phyloP scores from a whole-genome alignment of 1,284 basidiomycete species.

The Naganishia cerealis region DNA sequence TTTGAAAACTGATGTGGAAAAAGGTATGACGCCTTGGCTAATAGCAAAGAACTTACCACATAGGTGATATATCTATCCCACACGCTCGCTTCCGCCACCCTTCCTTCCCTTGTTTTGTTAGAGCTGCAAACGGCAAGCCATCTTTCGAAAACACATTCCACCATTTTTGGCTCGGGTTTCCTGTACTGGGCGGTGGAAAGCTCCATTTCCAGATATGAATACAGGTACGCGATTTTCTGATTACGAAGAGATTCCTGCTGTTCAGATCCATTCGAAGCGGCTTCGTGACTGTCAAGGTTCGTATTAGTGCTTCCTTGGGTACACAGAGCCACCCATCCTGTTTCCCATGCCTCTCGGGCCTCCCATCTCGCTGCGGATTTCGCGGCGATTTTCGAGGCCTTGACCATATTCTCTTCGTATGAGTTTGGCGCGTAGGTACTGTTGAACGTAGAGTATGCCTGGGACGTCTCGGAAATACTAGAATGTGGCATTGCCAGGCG shows the following conservation, averaged over 20 bases:
- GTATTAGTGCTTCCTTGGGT: neutral
- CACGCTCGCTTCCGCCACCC: constrained; percentile 45
- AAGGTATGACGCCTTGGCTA: neutral
- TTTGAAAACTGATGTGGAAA: neutral
- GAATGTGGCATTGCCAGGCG: constrained; percentile 52
- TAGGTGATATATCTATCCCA: constrained; percentile 47
- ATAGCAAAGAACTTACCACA: constrained; percentile 38
- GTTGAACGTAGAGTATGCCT: constrained; percentile 81
- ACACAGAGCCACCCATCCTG: constrained; percentile 52
- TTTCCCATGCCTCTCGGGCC: constrained; percentile 64
- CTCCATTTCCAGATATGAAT: constrained; percentile 33
- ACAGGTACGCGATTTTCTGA: constrained; percentile 29
- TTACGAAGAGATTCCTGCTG: neutral
- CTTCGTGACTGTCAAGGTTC: neutral
- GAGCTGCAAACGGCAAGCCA: constrained; percentile 17
- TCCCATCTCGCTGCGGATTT: constrained; percentile 64
- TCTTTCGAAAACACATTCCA: constrained; percentile 31
- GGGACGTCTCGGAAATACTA: constrained; percentile 69
- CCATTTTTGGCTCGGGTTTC: constrained; percentile 32
- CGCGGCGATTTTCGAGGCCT: constrained; percentile 69
- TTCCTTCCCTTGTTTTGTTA: constrained; percentile 29
- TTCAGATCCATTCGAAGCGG: neutral
- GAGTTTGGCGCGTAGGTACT: constrained; percentile 68
- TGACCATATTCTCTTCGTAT: constrained; percentile 73
- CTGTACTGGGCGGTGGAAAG: constrained; percentile 10